Evolutionary conservation across 176 grass and related monocot species (phyloP).

Genomic region (Sorghum bicolor): Sorghum_bicolor_NCBIv3 NC_012875.2:33732001-33732500

Average conservation of each 20-base stretch:
- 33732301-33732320: constrained; percentile 89
- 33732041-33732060: neutral
- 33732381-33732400: constrained; percentile 88
- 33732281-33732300: constrained; percentile 81
- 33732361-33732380: constrained; percentile 90
- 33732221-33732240: constrained; percentile 20
- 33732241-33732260: constrained; percentile 50
- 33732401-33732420: constrained; percentile 90
- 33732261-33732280: constrained; percentile 90
- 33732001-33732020: neutral
- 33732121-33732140: neutral
- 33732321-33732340: constrained; percentile 87
- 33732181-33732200: neutral
- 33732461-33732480: constrained; percentile 91
- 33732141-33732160: neutral
- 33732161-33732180: neutral
- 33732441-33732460: constrained; percentile 87
- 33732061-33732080: neutral
- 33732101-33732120: constrained; percentile 12
- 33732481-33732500: constrained; percentile 96
- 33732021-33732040: neutral
- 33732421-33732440: constrained; percentile 86
- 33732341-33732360: constrained; percentile 96
- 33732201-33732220: constrained; percentile 8
- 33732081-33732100: neutral